Conservation (phyloP, 23 red algal genomes). For the Gracilaria gracilis region DNA sequence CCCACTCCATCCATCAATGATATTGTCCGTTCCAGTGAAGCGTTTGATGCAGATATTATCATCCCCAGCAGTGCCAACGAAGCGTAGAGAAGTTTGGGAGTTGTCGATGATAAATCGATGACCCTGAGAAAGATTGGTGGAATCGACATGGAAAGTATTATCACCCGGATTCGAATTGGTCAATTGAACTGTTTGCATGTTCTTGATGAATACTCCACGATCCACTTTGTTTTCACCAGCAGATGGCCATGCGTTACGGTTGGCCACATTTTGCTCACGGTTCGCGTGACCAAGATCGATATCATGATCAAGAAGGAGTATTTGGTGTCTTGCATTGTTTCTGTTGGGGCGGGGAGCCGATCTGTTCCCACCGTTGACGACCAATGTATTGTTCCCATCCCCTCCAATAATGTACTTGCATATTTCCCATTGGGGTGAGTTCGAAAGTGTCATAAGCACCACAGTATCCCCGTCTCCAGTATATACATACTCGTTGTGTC, state of each 20-base stretch:
- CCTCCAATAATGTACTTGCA: slow-evolving; percentile 19
- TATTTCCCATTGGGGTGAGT: slow-evolving; percentile 13
- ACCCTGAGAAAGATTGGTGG: background rate
- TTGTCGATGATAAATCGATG: slow-evolving; percentile 41
- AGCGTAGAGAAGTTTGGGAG: background rate
- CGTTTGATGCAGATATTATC: slow-evolving; percentile 9
- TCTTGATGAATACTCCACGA: slow-evolving; percentile 32
- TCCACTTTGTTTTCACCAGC: slow-evolving; percentile 7
- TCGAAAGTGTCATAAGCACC: background rate
- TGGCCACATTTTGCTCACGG: background rate
- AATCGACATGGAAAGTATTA: slow-evolving; percentile 17
- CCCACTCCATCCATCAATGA: background rate
- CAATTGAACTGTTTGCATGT: slow-evolving; percentile 8
- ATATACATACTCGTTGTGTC: slow-evolving; percentile 10
- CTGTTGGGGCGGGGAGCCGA: background rate
- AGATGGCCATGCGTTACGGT: background rate
- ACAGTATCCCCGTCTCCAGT: slow-evolving; percentile 9
- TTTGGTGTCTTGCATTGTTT: background rate
- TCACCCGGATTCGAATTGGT: background rate
- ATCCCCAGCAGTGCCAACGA: slow-evolving; percentile 25
- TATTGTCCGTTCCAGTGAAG: background rate
- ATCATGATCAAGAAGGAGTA: slow-evolving; percentile 13
- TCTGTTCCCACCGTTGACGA: slow-evolving; percentile 10
- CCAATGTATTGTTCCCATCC: background rate
- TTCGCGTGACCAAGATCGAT: slow-evolving; percentile 3